Evolutionary conservation across 164 flowering plant genomes (phyloP).

Genomic region (Chimonanthus salicifolius): DNA sequence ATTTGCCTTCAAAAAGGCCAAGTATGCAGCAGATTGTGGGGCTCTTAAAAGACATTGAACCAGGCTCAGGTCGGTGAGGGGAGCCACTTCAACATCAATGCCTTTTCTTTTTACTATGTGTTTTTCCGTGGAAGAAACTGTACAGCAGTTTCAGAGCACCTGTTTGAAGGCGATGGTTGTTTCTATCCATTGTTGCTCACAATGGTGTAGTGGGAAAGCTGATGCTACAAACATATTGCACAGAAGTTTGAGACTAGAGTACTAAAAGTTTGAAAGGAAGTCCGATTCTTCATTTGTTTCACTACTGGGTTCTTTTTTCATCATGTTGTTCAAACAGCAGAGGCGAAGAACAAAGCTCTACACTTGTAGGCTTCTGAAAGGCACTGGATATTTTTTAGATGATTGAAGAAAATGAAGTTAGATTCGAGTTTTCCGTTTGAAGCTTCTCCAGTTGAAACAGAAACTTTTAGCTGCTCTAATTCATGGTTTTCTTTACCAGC

Average conservation of each 20-base stretch:
- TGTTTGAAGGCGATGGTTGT: neutral
- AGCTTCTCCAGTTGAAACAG: neutral
- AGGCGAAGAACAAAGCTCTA: neutral
- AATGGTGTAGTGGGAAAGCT: neutral
- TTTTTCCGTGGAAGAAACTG: constrained; percentile 13
- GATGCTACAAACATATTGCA: neutral
- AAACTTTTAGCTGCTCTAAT: neutral
- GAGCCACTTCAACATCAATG: neutral
- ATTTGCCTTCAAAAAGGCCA: constrained; percentile 73
- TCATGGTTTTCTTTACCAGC: neutral
- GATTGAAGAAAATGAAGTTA: neutral
- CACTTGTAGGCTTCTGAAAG: neutral
- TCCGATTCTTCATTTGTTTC: neutral
- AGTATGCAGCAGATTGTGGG: constrained; percentile 94
- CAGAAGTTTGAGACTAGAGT: neutral
- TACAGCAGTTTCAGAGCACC: constrained; percentile 11
- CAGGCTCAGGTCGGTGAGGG: constrained; percentile 24
- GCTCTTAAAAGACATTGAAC: constrained; percentile 78
- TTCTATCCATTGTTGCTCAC: neutral
- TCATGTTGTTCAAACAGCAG: neutral
- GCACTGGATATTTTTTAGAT: neutral
- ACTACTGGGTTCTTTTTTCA: neutral
- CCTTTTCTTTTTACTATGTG: neutral
- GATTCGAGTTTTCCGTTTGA: neutral
- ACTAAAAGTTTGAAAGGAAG: neutral